These are phyloP conservation scores for Excoecaria cochinchinensis DNA, from an alignment of 345 rosid species.

Conservation along the genomic window DNA sequence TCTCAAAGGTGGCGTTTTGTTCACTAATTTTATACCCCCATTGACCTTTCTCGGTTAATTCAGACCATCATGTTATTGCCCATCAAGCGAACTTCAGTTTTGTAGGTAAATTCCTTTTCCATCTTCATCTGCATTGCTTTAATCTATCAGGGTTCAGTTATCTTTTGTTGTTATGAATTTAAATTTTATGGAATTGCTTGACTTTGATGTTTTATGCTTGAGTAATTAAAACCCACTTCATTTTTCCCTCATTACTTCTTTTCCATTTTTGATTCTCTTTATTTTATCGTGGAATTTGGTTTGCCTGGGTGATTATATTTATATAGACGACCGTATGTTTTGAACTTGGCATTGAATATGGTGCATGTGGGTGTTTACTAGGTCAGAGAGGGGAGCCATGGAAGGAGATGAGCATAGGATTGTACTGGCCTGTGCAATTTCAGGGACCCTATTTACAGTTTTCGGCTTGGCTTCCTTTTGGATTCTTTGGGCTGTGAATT, in stretches of 20 bases:
- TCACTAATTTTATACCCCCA: conserved; percentile 18
- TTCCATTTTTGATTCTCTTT: background rate
- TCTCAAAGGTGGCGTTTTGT: conserved; percentile 29
- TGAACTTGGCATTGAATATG: conserved; percentile 18
- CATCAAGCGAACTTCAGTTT: conserved; percentile 41
- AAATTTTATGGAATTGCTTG: background rate
- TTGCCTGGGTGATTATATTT: background rate
- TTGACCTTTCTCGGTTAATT: conserved; percentile 38
- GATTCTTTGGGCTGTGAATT: conserved; percentile 89
- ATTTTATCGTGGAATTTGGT: conserved; percentile 1
- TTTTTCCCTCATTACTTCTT: conserved; percentile 22
- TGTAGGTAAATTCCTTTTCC: conserved; percentile 40
- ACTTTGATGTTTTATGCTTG: background rate
- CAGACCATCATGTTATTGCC: conserved; percentile 50
- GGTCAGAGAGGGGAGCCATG: conserved; percentile 69
- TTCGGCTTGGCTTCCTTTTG: conserved; percentile 76
- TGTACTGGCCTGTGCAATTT: conserved; percentile 70
- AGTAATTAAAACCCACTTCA: background rate
- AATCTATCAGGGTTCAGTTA: conserved; percentile 9
- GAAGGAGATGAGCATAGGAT: conserved; percentile 67
- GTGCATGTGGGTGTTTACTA: conserved; percentile 35
- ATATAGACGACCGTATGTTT: background rate
- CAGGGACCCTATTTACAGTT: conserved; percentile 79
- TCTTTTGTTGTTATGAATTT: background rate
- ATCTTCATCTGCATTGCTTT: conserved; percentile 19